phyloP scores from a whole-genome alignment of 2,329 filamentous ascomycete genomes.

The Grosmannia huntii region DNA sequence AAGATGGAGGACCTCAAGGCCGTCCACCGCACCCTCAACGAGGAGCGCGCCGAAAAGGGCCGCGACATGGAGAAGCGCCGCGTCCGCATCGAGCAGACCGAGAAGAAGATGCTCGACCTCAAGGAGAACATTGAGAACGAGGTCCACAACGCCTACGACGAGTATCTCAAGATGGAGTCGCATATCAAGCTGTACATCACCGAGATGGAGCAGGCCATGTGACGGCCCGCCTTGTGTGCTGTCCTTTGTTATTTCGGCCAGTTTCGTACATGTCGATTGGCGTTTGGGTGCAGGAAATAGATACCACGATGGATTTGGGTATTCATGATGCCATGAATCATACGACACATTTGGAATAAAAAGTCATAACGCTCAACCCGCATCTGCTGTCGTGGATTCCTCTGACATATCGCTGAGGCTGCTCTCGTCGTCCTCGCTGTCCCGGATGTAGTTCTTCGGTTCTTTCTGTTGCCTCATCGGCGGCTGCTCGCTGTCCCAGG shows the following conservation, averaged over 20 bases:
- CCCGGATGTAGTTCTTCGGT: conserved; percentile 4
- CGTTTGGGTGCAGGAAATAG: conserved; percentile 5
- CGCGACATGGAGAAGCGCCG: conserved; percentile 84
- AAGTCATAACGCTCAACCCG: neutral
- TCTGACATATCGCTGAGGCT: neutral
- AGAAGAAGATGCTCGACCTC: conserved; percentile 99
- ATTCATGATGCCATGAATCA: neutral
- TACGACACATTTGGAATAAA: neutral
- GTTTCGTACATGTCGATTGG: conserved; percentile 11
- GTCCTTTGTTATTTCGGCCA: conserved; percentile 12
- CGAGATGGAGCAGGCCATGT: conserved; percentile 90
- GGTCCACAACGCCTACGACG: conserved; percentile 77
- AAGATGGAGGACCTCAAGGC: conserved; percentile 83
- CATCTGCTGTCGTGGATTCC: too few species aligned
- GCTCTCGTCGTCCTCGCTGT: conserved; percentile 10
- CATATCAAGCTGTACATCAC: conserved; percentile 97
- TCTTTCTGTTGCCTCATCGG: neutral
- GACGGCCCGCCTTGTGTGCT: conserved; percentile 9
- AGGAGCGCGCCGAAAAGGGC: conserved; percentile 75
- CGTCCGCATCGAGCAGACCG: conserved; percentile 93
- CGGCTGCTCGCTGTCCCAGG: neutral
- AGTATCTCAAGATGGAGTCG: conserved; percentile 94
- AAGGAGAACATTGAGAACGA: conserved; percentile 97
- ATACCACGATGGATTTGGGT: conserved; percentile 18
- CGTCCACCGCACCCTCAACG: conserved; percentile 66